Evolutionary conservation across 2,329 filamentous ascomycete species (phyloP), one percentile per base, ranked within the genome.

Genomic region (Curvularia sp.): DNA sequence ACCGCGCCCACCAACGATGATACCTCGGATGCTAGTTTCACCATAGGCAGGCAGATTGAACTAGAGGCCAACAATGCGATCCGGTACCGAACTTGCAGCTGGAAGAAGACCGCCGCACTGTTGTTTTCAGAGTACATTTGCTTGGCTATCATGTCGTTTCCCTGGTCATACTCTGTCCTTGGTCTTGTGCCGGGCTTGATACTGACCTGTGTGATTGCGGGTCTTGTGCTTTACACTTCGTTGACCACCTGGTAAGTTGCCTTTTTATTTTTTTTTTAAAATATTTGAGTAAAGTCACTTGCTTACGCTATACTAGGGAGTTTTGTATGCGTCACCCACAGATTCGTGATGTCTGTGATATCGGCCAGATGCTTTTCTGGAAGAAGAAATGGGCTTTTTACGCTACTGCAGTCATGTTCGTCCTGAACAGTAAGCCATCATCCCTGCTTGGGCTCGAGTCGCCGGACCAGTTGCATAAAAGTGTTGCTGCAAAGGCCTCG

Each of bases 121-220:
- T 86, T 97, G 51, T 97, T 97, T 79, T 95, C 92, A 50, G 93
- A 97, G 81, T 97, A 97, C 76, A 97, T 97, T 59, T 96, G 92
- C 75, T 80, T 97, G 78, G 86, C 86, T 22, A 97, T 97, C 74
- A 97, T 97, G 93, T 96, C 91, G 50, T 97, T 97, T 68, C 93
- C 93, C 0, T 96, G 91, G 85, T 96, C 92, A 0, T 97, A 97
- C 78, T 91, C 92, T 43, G 81, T 94, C 28, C 85, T 97, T 7
- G 93, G 93, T 7, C 84, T 97, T 15, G 91, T 97, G 0, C 93
- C 93, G 0, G 93, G 91, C 24, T 77, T 97, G 53, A 94, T 97
- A 61, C 75, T 96, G 73, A 97, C 93, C 0, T 83, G 90, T 1
- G 85, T 94, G 30, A 85, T 96, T 58, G 92, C 93, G 26, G 84